phyloP scores from a whole-genome alignment of 768 basidiomycete species.

The Hygrocybe punicea region DNA sequence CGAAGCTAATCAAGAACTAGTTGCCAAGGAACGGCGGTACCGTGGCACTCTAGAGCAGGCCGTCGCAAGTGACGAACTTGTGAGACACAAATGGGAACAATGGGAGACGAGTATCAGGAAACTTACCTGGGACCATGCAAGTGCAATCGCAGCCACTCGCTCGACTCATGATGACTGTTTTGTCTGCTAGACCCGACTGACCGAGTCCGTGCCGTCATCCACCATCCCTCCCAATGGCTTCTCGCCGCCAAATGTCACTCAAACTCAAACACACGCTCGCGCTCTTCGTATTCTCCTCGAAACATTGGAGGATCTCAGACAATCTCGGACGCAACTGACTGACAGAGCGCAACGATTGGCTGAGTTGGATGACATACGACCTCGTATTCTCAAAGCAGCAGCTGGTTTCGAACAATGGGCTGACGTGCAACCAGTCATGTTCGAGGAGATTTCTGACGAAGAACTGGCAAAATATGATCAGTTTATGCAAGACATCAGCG shows the following conservation, averaged over 20 bases:
- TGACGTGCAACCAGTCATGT: slow-evolving; percentile 80
- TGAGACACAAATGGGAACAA: slow-evolving; percentile 82
- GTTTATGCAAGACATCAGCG: slow-evolving; percentile 58
- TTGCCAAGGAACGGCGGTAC: slow-evolving; percentile 68
- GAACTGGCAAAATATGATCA: slow-evolving; percentile 80
- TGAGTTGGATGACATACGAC: slow-evolving; percentile 68
- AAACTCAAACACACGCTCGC: slow-evolving; percentile 64
- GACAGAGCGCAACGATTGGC: slow-evolving; percentile 60
- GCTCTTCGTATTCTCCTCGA: slow-evolving; percentile 72
- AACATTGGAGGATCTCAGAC: slow-evolving; percentile 68
- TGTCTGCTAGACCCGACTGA: slow-evolving; percentile 54
- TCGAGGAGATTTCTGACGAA: slow-evolving; percentile 77
- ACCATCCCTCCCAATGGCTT: slow-evolving; percentile 37
- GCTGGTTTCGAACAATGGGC: slow-evolving; percentile 60
- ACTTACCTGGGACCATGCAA: slow-evolving; percentile 64
- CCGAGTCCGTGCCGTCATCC: slow-evolving; percentile 65
- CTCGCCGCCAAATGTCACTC: slow-evolving; percentile 39
- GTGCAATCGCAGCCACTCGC: slow-evolving; percentile 24
- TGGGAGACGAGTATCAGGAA: slow-evolving; percentile 74
- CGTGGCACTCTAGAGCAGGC: slow-evolving; percentile 70
- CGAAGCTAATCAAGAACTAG: slow-evolving; percentile 72
- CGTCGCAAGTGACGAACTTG: slow-evolving; percentile 66
- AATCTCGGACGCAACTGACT: slow-evolving; percentile 58
- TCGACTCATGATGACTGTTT: neutral
- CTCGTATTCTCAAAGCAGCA: slow-evolving; percentile 63